Base-by-base conservation (phyloP, 805 yeast species). In the Spathaspora hagerdaliae region DNA sequence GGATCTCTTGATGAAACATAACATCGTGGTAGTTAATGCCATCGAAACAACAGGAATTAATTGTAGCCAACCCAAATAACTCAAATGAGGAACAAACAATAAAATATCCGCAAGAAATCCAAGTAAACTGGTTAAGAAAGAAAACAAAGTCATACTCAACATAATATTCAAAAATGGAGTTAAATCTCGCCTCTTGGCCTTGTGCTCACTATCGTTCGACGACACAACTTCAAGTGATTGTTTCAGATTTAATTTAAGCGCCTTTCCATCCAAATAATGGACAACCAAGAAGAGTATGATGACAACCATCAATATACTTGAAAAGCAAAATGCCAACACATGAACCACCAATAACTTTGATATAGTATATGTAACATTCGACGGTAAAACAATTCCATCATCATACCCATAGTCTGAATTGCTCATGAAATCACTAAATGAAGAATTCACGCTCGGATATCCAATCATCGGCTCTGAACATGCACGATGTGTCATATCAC, bases 21-120 rank as follows among this genome's bases (percentile, higher is more conserved):
- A 64, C 51, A 83, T 60, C 1, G 89, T 75, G 1, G 88, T 82
- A 27, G 80, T 73, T 1, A 83, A 51, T 0, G 92, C 85, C 39
- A 83, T 71, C 31, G 83, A 61, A 1, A 85, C 77, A 0, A 94
- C 79, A 1, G 92, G 78, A 0, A 80, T 81, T 26, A 91, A 67
- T 48, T 87, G 77, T 42, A 85, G 67, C 97, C 97, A 92, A 26
- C 96, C 96, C 38, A 84, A 77, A 82, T 89, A 90, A 44, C 80
- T 75, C 44, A 92, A 66, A 57, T 82, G 81, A 2, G 91, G 87
- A 1, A 83, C 75, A 56, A 92, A 92, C 42, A 92, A 63, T 36
- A 91, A 63, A 34, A 91, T 78, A 60, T 92, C 98, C 3, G 88
- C 88, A 48, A 91, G 67, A 52, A 92, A 87, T 6, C 91, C 83